Evolutionary conservation across 345 rosid genomes (phyloP), one percentile per base, ranked within the genome.

Genomic region (Citrus reticulata): DNA sequence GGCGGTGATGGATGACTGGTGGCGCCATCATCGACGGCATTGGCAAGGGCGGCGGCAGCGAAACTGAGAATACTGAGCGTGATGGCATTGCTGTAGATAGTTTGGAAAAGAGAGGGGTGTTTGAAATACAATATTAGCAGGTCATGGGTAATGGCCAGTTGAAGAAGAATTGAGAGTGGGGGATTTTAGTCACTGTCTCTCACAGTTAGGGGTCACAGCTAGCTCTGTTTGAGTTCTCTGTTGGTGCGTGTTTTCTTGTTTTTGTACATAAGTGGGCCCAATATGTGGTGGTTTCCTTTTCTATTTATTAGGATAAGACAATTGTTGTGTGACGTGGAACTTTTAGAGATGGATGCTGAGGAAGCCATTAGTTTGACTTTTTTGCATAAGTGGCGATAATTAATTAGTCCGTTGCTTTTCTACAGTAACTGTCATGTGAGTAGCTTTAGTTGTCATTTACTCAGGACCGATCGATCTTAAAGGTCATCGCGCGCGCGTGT

Each of bases 11-110:
- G 68, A 30, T 4, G 54, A 7, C 63, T 66, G 65, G 66, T 11
- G 80, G 68, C 75, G 75, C 68, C 80, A 57, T 72, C 77, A 77
- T 66, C 22, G 75, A n/a, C 9, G 85, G 76, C 17, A 46, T 13
- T 55, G 83, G 85, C 22, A 7, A 19, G 24, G 82, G 84, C 10
- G 83, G 39, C n/a, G 57, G 40, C 1, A 13, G 51, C 14, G 79
- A 74, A 17, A 55, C 35, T 62, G 58, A 57, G 40, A 17, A 58
- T 8, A 58, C 60, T 42, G 37, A 73, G 59, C 91, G 93, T 10
- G 93, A 86, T 68, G 91, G 93, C 93, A 89, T 89, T 77, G 49
- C 77, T 5, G 85, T 81, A 68, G 81, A 83, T 78, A 24, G 20
- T 25, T 32, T 17, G 22, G 29, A 78, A 79, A 76, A 17, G 63